phyloP scores from a whole-genome alignment of 441 rosid species.

The Populus trichocarpa region DNA sequence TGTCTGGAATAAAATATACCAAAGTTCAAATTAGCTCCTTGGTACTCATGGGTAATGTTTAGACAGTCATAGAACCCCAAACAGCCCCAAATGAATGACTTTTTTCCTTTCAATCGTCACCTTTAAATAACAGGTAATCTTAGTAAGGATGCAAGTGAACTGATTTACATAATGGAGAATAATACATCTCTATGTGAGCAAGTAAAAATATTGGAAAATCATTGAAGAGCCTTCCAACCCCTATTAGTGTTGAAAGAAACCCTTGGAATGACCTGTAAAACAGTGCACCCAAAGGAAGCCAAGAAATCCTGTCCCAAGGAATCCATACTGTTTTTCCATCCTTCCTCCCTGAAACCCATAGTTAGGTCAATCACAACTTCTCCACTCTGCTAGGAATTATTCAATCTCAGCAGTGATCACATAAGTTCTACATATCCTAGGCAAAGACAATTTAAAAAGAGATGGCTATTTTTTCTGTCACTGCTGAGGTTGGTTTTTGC shows the following conservation, averaged over 20 bases:
- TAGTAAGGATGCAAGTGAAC: background rate
- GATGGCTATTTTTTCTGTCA: background rate
- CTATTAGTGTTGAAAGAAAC: background rate
- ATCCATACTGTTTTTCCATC: background rate
- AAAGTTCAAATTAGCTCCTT: background rate
- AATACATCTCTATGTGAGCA: background rate
- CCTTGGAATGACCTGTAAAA: background rate
- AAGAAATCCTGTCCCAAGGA: background rate
- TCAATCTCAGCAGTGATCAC: background rate
- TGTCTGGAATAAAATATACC: background rate
- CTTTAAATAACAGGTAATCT: background rate
- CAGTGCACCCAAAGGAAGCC: background rate
- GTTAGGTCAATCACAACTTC: background rate
- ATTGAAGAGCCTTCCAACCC: background rate
- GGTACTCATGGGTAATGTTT: background rate
- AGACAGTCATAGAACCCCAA: background rate
- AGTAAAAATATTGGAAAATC: background rate
- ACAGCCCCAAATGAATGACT: background rate
- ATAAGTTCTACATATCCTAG: background rate
- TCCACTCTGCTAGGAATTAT: background rate
- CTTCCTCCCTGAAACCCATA: background rate
- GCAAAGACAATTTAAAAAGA: background rate
- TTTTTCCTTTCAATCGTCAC: background rate
- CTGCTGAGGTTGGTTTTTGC: background rate
- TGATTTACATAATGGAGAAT: background rate